These are phyloP conservation scores for Glycine soja DNA, from an alignment of 306 rosid genomes.

Conservation along the genomic window DNA sequence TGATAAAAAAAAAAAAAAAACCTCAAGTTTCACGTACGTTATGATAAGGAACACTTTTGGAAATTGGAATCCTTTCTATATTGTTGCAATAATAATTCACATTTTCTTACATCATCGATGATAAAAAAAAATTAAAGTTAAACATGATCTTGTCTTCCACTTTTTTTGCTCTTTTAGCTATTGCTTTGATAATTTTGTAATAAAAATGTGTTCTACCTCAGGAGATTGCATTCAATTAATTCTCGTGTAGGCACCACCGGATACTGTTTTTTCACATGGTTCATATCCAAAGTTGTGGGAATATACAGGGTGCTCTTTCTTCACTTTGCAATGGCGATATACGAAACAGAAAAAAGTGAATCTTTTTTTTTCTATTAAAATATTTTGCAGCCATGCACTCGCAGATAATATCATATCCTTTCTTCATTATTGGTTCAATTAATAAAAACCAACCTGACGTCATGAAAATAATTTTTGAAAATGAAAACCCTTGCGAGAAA, in stretches of 20 bases:
- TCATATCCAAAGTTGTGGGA: constrained; percentile 58
- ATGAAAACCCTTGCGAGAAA: constrained; percentile 3
- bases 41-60: constrained; percentile 39
- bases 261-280: constrained; percentile 44
- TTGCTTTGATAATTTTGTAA: constrained; percentile 44
- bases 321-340: constrained; percentile 41
- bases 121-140: constrained; percentile 45
- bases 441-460: constrained; percentile 35
- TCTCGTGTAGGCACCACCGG: constrained; percentile 53
- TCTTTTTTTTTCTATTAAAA: constrained; percentile 31
- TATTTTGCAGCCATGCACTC: constrained; percentile 46
- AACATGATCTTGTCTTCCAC: constrained; percentile 55
- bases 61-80: constrained; percentile 18
- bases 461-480: constrained; percentile 45
- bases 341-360: constrained; percentile 26
- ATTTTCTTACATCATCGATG: constrained; percentile 46
- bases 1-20: not conserved
- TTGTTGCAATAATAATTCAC: constrained; percentile 29
- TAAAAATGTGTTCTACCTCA: constrained; percentile 52
- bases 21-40: not conserved
- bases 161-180: constrained; percentile 32
- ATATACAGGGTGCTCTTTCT: constrained; percentile 41
- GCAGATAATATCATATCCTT: constrained; percentile 41
- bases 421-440: constrained; percentile 45
- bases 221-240: constrained; percentile 44